A percentile compares a stretch with the other conserved stretches of the same genome.
Conservation (phyloP, 768 basidiomycete genomes). For the Terana coerulea region DNA sequence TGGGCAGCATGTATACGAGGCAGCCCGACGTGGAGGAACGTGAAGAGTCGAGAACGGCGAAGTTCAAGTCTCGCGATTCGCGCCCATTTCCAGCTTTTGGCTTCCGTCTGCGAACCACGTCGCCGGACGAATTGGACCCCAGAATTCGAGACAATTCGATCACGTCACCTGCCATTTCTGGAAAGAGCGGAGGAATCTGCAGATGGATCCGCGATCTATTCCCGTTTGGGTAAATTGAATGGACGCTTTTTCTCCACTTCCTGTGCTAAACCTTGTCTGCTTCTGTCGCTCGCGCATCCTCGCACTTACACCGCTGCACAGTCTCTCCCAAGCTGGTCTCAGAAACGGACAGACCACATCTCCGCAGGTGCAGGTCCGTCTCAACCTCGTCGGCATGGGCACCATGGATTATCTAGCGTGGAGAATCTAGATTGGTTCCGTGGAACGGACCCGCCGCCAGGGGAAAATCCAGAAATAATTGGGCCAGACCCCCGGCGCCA, state of each 20-base stretch:
- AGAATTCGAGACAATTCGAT: too few relatives aligned
- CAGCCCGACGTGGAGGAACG: background rate
- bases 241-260: too few relatives aligned
- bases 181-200: background rate
- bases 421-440: background rate
- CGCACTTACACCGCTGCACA: too few relatives aligned
- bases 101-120: background rate
- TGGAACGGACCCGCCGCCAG: too few relatives aligned
- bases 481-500: constrained; percentile 4
- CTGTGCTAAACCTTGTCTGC: too few relatives aligned
- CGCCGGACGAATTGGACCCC: constrained; percentile 3
- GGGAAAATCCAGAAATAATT: too few relatives aligned
- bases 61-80: constrained; percentile 3
- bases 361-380: too few relatives aligned
- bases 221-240: too few relatives aligned
- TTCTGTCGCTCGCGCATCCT: too few relatives aligned
- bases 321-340: too few relatives aligned
- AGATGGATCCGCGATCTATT: background rate
- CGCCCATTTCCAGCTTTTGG: background rate
- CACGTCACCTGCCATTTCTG: background rate
- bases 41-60: background rate
- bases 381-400: constrained; percentile 6
- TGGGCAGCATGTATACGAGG: background rate
- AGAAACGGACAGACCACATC: too few relatives aligned
- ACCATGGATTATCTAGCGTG: background rate